Evolutionary conservation across 2,329 filamentous ascomycete genomes (phyloP), one percentile per base, ranked within the genome.

Genomic region (Dothideomycetes sp.): DNA sequence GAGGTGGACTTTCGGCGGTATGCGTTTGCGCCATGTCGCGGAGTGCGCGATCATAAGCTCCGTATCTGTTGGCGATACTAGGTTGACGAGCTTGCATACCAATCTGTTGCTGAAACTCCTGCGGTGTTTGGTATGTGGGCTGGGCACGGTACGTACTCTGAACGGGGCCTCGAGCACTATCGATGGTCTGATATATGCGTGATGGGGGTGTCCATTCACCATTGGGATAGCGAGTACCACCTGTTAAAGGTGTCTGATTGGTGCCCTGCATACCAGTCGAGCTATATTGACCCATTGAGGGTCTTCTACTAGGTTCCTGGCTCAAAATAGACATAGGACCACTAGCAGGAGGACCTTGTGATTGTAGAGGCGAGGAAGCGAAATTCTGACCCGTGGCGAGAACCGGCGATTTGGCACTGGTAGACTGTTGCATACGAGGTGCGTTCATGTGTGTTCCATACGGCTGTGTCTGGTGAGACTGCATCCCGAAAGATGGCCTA

Each of bases 51-150:
- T 58, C 54, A 29, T 58, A 56, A 5, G 51, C 54, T 18, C 57
- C 56, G 19, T 57, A 54, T 9, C 56, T 51, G 31, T 52, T 57
- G 7, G 54, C 49, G n/a, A 57, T 52, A 42, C 53, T 55, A 6
- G 53, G 51, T 41, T 52, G 46, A 17, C 51, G 46, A 20, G 49
- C 42, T 20, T 57, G 51, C 34, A 55, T 51, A 19, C 48, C 49
- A 22, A 65, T 54, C 35, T 67, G 63, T 23, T 58, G 56, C 43
- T 63, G 63, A 29, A 69, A 69, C 2, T 67, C 63, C 35, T 64
- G 60, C 10, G 63, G 48, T 2, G 63, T 66, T 42, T 66, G 63
- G 45, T 68, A 65, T 19, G 60, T 62, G 13, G 61, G 56, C 10
- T 54, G 49, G 24, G 43, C 45, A 17, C 45, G 45, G 12, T 31